Base-by-base conservation (phyloP, 139 green algal genomes). In the Eudorina sp. region DNA sequence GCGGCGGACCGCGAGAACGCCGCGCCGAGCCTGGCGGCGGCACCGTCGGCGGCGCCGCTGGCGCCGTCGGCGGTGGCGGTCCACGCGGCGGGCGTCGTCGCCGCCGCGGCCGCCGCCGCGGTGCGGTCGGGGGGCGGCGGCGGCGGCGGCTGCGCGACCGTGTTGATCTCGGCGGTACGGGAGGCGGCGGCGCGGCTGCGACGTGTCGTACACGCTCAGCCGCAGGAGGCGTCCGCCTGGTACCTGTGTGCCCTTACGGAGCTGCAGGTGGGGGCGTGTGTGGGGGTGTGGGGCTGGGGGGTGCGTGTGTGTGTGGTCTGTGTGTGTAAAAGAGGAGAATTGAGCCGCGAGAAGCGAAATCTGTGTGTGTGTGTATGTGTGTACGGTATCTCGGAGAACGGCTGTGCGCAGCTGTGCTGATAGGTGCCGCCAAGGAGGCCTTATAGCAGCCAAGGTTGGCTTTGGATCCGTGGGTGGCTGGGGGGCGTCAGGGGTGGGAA, bases 201-300 rank as follows among this genome's bases (percentile, higher is more conserved):
- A 40, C 40, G 78, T 34, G 55, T 58, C 45, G 40, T 85, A 70
- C 78, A 85, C 40, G 38, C 78, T 0, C 78, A 85, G 78, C 78
- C 78, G 40, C 19, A 70, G 1, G 51, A 89, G 36, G 90, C 90
- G 5, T 58, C 86, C 27, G 60, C 80, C 4, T 86, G 80, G 80
- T 77, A 66, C 60, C 60, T 86, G 19, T 62, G 41, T 29, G 80
- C 80, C 0, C 36, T 77, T 0, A 77, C 80, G 27, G 80, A 76
- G 80, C 41, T 76, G n/a, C 80, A 86, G 80, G 80, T 76, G 58
- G 40, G 77, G 48, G 3, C 29, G 3, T 23, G 51, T 7, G 4
- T 23, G 3, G 8, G 7, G n/a, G 4, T 11, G 64, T 43, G 27
- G 16, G 64, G 16, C n/a, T n/a, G n/a, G n/a, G n/a, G n/a, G n/a